Conservation (phyloP, 1,284 basidiomycete species). For the Ustanciosporium gigantosporum region DNA sequence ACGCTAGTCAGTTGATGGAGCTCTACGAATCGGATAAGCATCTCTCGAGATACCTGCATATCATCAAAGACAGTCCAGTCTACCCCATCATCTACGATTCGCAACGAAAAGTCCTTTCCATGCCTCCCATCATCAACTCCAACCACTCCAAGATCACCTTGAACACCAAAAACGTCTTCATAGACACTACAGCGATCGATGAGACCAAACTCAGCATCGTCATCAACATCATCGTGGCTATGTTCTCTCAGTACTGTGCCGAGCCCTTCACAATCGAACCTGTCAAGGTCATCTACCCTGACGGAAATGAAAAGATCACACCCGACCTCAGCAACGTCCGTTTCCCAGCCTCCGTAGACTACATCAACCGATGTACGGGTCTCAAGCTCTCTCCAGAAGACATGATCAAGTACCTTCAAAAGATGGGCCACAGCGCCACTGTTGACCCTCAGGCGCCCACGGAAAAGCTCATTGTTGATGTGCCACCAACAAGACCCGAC, state of each 20-base stretch:
- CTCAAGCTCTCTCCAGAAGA: slow-evolving; percentile 71
- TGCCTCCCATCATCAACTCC: slow-evolving; percentile 80
- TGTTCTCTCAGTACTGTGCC: slow-evolving; percentile 96
- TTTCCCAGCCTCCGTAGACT: slow-evolving; percentile 79
- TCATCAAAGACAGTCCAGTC: slow-evolving; percentile 91
- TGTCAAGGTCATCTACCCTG: slow-evolving; percentile 51
- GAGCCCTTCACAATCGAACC: slow-evolving; percentile 72
- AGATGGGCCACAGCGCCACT: slow-evolving; percentile 68
- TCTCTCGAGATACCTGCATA: slow-evolving; percentile 82
- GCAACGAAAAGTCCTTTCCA: slow-evolving; percentile 82
- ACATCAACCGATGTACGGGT: slow-evolving; percentile 94
- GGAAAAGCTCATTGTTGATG: slow-evolving; percentile 74
- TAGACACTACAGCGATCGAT: slow-evolving; percentile 97
- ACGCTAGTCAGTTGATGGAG: slow-evolving; percentile 63
- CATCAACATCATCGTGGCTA: slow-evolving; percentile 87
- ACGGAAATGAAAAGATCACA: slow-evolving; percentile 73
- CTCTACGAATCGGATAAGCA: slow-evolving; percentile 85
- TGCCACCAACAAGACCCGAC: slow-evolving; percentile 91
- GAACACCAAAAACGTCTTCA: slow-evolving; percentile 90
- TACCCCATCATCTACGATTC: slow-evolving; percentile 97
- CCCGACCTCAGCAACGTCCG: slow-evolving; percentile 77
- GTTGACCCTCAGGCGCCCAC: slow-evolving; percentile 41
- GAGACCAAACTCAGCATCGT: slow-evolving; percentile 95
- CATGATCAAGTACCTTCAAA: slow-evolving; percentile 71
- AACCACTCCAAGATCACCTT: slow-evolving; percentile 88